Conservation (phyloP, 2,329 filamentous ascomycete species). For the Endoconidiophora laricicola region DNA sequence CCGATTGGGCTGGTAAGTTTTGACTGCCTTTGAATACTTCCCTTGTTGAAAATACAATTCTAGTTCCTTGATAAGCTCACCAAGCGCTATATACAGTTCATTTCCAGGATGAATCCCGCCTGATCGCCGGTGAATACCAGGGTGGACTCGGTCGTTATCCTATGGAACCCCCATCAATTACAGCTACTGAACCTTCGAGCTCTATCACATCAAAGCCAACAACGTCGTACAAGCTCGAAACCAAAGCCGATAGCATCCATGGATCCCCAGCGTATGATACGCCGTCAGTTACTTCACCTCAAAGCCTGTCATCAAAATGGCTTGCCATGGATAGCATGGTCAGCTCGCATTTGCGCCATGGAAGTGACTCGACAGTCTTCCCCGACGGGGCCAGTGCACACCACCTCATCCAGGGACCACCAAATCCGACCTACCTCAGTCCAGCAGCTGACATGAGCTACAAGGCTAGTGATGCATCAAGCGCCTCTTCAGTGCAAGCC, state of each 20-base stretch:
- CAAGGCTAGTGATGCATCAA: constrained; percentile 23
- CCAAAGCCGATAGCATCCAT: background rate
- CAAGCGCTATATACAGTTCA: constrained; percentile 30
- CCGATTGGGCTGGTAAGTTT: constrained; percentile 45
- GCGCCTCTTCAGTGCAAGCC: constrained; percentile 23
- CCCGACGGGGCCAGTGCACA: background rate
- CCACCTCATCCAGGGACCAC: background rate
- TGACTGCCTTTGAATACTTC: background rate
- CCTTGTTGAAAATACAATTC: background rate
- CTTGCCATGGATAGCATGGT: constrained; percentile 4
- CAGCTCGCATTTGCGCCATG: constrained; percentile 1
- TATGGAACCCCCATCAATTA: constrained; percentile 14
- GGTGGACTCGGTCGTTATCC: constrained; percentile 64
- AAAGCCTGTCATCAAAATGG: constrained; percentile 9
- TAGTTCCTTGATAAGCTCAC: background rate
- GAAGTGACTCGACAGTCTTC: background rate
- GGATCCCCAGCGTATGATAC: constrained; percentile 7
- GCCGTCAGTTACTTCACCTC: constrained; percentile 1
- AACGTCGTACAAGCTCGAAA: constrained; percentile 1
- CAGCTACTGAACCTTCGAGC: constrained; percentile 17
- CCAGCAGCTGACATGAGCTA: constrained; percentile 11
- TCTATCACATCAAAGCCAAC: background rate
- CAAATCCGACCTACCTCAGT: constrained; percentile 2
- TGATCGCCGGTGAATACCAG: constrained; percentile 79
- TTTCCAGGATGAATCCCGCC: constrained; percentile 77